Percentiles rank a stretch among this genome's conserved stretches.
phyloP scores from a whole-genome alignment of 441 rosid species.

The Rhodomyrtus psidioides region DNA sequence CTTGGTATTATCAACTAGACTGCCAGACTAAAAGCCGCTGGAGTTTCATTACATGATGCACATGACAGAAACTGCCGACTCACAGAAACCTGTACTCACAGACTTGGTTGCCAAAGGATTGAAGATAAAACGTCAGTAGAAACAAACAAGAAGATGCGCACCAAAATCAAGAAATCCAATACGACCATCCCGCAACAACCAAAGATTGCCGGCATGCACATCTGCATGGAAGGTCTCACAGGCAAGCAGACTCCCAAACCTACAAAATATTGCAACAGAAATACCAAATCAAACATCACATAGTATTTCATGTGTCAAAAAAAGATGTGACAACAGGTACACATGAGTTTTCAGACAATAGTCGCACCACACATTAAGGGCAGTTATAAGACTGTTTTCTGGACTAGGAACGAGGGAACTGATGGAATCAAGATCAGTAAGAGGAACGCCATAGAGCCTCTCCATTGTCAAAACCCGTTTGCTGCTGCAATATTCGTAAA shows the following conservation, averaged over 20 bases:
- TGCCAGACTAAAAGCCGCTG: background rate
- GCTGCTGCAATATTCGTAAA: conserved; percentile 83
- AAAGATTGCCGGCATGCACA: conserved; percentile 98
- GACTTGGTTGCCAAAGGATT: background rate
- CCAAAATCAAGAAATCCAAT: conserved; percentile 99
- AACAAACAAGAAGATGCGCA: conserved; percentile 15
- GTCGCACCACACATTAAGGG: conserved; percentile 91
- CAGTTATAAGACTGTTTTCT: conserved; percentile 87
- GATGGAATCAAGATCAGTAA: conserved; percentile 91
- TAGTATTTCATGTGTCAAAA: background rate
- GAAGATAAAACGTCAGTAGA: background rate
- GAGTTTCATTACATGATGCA: background rate
- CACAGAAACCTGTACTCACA: background rate
- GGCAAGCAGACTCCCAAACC: conserved; percentile 98
- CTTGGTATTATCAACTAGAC: background rate
- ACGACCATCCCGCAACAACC: conserved; percentile 95
- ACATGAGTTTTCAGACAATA: background rate
- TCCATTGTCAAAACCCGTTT: conserved; percentile 88
- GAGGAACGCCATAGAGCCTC: conserved; percentile 99
- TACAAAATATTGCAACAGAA: conserved; percentile 16
- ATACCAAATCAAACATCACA: background rate
- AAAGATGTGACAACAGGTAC: background rate
- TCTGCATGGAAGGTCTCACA: conserved; percentile 98
- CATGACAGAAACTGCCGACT: background rate
- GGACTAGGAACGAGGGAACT: conserved; percentile 87